A percentile compares a stretch with the other conserved stretches of the same genome.
Conservation (phyloP, 2,329 filamentous ascomycete genomes). For the Elsinoe arachidis region DNA sequence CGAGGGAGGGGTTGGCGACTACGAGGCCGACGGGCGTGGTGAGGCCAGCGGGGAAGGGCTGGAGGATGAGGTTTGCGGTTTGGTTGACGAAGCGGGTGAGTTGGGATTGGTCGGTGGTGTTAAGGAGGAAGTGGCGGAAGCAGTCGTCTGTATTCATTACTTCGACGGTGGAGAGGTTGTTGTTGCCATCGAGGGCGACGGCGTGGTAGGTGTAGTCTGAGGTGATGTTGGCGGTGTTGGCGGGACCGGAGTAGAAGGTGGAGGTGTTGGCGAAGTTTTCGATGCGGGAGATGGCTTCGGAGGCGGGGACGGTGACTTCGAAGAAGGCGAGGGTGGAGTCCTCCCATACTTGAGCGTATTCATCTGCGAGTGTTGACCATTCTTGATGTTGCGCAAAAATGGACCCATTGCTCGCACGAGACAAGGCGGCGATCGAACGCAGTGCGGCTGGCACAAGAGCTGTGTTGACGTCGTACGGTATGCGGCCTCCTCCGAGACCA, state of each 20-base stretch:
- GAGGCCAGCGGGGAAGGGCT: conserved; percentile 51
- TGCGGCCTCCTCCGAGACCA: conserved; percentile 52
- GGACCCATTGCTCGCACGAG: conserved; percentile 30
- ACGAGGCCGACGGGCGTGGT: conserved; percentile 49
- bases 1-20: conserved; percentile 54
- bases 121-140: conserved; percentile 55
- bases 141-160: conserved; percentile 58
- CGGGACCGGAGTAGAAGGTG: conserved; percentile 38
- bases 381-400: conserved; percentile 43
- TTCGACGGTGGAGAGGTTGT: conserved; percentile 41
- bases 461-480: conserved; percentile 59
- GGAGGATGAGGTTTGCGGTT: conserved; percentile 48
- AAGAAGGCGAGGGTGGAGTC: conserved; percentile 53
- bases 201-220: conserved; percentile 46
- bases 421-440: conserved; percentile 47
- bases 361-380: conserved; percentile 40
- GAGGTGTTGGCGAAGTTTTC: conserved; percentile 37
- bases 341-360: conserved; percentile 54
- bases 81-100: conserved; percentile 49
- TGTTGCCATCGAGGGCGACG: conserved; percentile 47
- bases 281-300: conserved; percentile 41
- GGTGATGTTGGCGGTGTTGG: conserved; percentile 35
- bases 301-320: conserved; percentile 35
- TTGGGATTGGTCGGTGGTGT: conserved; percentile 49
- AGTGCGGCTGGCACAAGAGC: conserved; percentile 55